These are phyloP conservation scores for Hemileccinum impolitum DNA, from an alignment of 768 basidiomycete genomes.

Conservation along the genomic window DNA sequence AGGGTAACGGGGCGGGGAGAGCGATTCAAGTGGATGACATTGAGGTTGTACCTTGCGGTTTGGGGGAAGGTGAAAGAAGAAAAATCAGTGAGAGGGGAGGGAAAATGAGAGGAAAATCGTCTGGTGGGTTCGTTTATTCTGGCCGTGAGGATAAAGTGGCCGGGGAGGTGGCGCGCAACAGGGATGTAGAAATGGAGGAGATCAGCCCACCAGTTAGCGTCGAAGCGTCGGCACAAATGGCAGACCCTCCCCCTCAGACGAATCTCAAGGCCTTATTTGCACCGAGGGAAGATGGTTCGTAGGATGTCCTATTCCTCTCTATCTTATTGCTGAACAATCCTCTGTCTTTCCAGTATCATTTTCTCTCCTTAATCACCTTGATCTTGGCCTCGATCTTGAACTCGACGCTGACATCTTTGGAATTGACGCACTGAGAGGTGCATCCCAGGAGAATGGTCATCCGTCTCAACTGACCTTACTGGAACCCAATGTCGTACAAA, in stretches of 20 bases:
- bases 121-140: neutral
- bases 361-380: conserved; percentile 72
- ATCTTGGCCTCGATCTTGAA: conserved; percentile 71
- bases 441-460: neutral
- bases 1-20: conserved; percentile 19
- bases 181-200: conserved; percentile 15
- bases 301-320: neutral
- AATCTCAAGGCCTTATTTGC: conserved; percentile 62
- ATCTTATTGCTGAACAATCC: neutral
- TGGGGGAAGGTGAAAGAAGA: neutral
- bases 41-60: conserved; percentile 15
- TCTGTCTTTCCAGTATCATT: conserved; percentile 48
- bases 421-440: conserved; percentile 15
- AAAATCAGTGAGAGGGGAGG: neutral
- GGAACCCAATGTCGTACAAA: neutral
- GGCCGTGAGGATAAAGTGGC: neutral
- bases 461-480: conserved; percentile 4
- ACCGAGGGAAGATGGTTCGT: conserved; percentile 37
- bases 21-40: conserved; percentile 11
- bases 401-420: conserved; percentile 54
- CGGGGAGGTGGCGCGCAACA: conserved; percentile 1
- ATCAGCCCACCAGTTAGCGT: neutral
- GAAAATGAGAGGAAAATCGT: conserved; percentile 27
- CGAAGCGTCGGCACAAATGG: neutral
- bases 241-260: conserved; percentile 10